Evolutionary conservation across 768 basidiomycete species (phyloP), one percentile per base, ranked within the genome.

Genomic region (Mycena sanguinolenta): DNA sequence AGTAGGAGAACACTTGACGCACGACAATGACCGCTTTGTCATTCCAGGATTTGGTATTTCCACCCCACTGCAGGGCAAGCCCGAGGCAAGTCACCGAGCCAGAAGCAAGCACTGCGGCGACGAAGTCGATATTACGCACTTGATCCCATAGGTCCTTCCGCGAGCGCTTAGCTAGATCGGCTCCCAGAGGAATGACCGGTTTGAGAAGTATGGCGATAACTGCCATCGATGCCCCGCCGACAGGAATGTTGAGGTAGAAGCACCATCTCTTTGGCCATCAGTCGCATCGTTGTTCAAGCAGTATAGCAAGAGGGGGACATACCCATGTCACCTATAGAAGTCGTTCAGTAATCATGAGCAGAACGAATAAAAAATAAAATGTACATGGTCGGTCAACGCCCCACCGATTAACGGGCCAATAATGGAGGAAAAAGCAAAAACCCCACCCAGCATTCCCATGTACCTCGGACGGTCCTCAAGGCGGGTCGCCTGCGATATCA

Each of bases 31-130:
- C 63, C 23, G 38, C 69, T 34, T 42, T 21, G 66, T 69, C 42
- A 46, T 72, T 74, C 86, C 86, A 87, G 0, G 82, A 75, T 70
- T 83, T 83, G 19, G 77, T 73, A 72, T 82, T 81, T 0, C 85
- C 85, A 23, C 84, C 86, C 82, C 83, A 84, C 65, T 84, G 82
- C 5, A 86, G 74, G 4, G 84, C 80, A 8, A 86, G 76, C 25
- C 85, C 76, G 12, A 86, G 75, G 57, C 75, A 77, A 17, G 80
- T 82, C 34, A 84, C 75, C 17, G 77, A 61, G 4, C 55, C 79
- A 46, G 85, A 75, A 57, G 81, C 75, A 28, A 86, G 75, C 25
- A 73, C 69, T 0, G 80, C 77, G 16, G 84, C 85, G 60, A 84
- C 13, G 75, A 76, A 84, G 68, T 86, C 84, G 57, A 86, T 72